Percentiles rank a stretch among this genome's conserved stretches.
phyloP scores from a whole-genome alignment of 2,329 filamentous ascomycete species.

The Beauveria brongniartii region DNA sequence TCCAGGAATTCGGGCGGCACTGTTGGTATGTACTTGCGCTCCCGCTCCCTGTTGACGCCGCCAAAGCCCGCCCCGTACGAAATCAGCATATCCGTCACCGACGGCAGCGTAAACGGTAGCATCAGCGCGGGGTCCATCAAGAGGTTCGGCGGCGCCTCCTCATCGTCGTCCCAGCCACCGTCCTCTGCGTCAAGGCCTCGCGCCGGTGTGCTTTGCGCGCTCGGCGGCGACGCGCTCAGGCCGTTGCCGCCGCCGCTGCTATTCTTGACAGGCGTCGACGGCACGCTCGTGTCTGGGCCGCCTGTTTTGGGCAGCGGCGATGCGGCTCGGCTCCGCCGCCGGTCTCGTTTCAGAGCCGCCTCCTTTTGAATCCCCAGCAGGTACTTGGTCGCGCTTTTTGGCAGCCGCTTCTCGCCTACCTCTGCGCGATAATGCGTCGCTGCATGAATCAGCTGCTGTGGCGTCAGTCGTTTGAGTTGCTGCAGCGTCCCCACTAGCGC shows the following conservation, averaged over 20 bases:
- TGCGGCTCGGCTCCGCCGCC: slow-evolving; percentile 38
- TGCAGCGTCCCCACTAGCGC: slow-evolving; percentile 81
- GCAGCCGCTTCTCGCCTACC: slow-evolving; percentile 86
- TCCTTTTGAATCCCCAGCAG: slow-evolving; percentile 71
- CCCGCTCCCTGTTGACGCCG: slow-evolving; percentile 81
- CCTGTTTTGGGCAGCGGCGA: slow-evolving; percentile 29
- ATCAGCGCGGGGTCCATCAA: slow-evolving; percentile 85
- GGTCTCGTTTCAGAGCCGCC: slow-evolving; percentile 50
- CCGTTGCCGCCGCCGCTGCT: slow-evolving; percentile 38
- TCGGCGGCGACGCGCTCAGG: slow-evolving; percentile 31
- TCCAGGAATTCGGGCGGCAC: slow-evolving; percentile 89
- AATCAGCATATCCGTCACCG: slow-evolving; percentile 94
- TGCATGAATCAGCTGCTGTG: slow-evolving; percentile 83
- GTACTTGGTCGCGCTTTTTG: slow-evolving; percentile 83
- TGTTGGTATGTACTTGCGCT: slow-evolving; percentile 91
- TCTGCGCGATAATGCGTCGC: slow-evolving; percentile 91
- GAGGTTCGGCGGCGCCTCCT: slow-evolving; percentile 64
- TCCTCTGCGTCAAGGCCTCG: slow-evolving; percentile 24
- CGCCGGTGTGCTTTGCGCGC: slow-evolving; percentile 33
- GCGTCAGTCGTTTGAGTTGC: slow-evolving; percentile 75
- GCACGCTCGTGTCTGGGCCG: slow-evolving; percentile 24
- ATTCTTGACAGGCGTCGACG: slow-evolving; percentile 35
- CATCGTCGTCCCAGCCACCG: slow-evolving; percentile 45
- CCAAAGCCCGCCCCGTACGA: slow-evolving; percentile 93
- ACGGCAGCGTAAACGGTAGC: slow-evolving; percentile 90